A percentile compares a stretch with the other conserved stretches of the same genome.
phyloP scores from a whole-genome alignment of 345 rosid species.

The Cardamine resedifolia region DNA sequence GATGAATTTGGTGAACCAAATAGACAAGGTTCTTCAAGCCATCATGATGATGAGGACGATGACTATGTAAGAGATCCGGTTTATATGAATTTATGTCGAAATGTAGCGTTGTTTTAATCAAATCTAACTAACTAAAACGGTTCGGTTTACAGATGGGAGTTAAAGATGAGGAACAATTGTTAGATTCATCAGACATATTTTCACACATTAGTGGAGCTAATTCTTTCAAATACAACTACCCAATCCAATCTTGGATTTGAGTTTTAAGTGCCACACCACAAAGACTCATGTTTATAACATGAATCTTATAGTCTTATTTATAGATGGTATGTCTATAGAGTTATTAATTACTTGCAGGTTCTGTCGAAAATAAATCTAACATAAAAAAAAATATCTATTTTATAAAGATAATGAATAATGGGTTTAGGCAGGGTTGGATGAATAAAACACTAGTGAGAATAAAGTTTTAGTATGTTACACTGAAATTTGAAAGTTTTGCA shows the following conservation, averaged over 20 bases:
- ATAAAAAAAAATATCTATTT: background rate
- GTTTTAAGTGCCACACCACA: background rate
- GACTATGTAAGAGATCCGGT: conserved; percentile 50
- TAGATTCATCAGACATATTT: conserved; percentile 78
- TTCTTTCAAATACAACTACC: conserved; percentile 84
- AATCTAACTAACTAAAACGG: background rate
- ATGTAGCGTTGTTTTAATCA: background rate
- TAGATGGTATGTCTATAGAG: conserved; percentile 27
- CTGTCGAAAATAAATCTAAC: background rate
- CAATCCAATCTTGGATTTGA: conserved; percentile 87
- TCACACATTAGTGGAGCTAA: conserved; percentile 82
- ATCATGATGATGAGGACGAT: conserved; percentile 76
- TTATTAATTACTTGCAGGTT: conserved; percentile 7
- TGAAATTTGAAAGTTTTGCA: conserved; percentile 28
- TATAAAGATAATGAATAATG: background rate
- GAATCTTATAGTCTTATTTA: conserved; percentile 5
- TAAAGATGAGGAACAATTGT: conserved; percentile 71
- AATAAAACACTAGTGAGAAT: conserved; percentile 15
- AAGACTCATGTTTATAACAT: conserved; percentile 25
- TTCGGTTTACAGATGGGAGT: conserved; percentile 53
- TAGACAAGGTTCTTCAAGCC: conserved; percentile 52
- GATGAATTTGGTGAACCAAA: conserved; percentile 66
- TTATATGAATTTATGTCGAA: background rate
- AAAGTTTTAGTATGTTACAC: background rate
- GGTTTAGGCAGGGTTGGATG: conserved; percentile 21